Conservation (phyloP, 2,329 filamentous ascomycete species). For the Cladosporium sp. region DNA sequence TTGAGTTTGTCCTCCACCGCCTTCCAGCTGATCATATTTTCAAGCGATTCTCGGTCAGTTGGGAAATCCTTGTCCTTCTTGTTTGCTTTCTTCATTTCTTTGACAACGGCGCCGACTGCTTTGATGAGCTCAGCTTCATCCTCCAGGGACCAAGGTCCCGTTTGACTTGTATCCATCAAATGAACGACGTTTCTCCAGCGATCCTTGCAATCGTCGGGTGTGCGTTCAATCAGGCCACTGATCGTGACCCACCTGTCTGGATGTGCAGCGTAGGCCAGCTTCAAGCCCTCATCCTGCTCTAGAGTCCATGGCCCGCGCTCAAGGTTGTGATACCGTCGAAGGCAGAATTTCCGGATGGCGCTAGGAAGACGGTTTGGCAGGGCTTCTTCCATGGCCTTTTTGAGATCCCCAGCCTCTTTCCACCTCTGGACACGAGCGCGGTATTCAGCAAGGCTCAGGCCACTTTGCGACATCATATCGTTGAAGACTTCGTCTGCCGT, state of each 20-base stretch:
- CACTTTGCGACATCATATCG: constrained; percentile 15
- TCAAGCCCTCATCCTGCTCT: constrained; percentile 56
- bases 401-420: constrained; percentile 32
- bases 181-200: constrained; percentile 66
- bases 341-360: constrained; percentile 42
- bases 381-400: constrained; percentile 22
- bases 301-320: constrained; percentile 56
- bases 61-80: constrained; percentile 31
- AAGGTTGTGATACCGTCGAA: constrained; percentile 62
- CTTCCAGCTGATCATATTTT: constrained; percentile 61
- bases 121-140: constrained; percentile 49
- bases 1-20: constrained; percentile 60
- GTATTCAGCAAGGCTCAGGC: constrained; percentile 19
- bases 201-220: constrained; percentile 63
- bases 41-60: constrained; percentile 40
- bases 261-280: constrained; percentile 42
- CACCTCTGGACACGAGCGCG: constrained; percentile 22
- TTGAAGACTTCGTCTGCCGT: constrained; percentile 25
- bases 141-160: constrained; percentile 55
- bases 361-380: constrained; percentile 32
- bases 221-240: constrained; percentile 58
- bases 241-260: constrained; percentile 61
- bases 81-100: constrained; percentile 41
- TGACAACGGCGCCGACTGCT: constrained; percentile 52
- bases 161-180: constrained; percentile 52